Evolutionary conservation across 345 rosid genomes (phyloP), one percentile per base, ranked within the genome.

Genomic region (Linum tenue): DNA sequence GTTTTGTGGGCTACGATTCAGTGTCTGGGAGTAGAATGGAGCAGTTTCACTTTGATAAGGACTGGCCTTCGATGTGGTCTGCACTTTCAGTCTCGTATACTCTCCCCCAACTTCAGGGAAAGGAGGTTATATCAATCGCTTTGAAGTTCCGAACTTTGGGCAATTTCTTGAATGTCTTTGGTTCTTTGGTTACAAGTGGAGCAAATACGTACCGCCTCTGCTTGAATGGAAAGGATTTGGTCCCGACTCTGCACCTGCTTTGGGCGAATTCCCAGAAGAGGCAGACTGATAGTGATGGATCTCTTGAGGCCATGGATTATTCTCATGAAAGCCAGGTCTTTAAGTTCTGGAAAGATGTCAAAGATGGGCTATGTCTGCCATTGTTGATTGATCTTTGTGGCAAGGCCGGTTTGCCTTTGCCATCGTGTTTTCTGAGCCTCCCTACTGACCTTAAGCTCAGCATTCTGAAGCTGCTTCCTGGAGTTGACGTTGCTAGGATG

Each of bases 271-370:
- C 67, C 56, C 74, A 56, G 51, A 42, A 60, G 7, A 5, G 60
- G 43, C 67, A 35, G 66, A 71, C 70, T 61, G 75, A 67, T 2
- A 64, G 41, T 14, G 65, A 65, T 69, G 64, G 60, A 31, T 60
- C 71, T 63, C 9, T 63, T 65, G 7, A 63, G 63, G 10, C 22
- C 44, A 0, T 55, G 69, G 1, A 15, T 22, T 22, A 22, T 10
- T 48, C 53, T 57, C 10, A 51, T 0, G 81, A 78, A 57, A 67
- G 63, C 12, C 82, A 78, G 31, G 78, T 83, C 59, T 86, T 90
- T 31, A 67, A 82, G 74, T 84, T 84, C 40, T 92, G 91, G 96
- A 89, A 83, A 73, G 70, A 74, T 64, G 89, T 86, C 5, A 89
- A 89, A 70, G 91, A 92, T 69, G 82, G 81, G 37, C 76, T 89